These are phyloP conservation scores for Monilinia laxa DNA, from an alignment of 2,329 filamentous ascomycete genomes.

Conservation along the genomic window DNA sequence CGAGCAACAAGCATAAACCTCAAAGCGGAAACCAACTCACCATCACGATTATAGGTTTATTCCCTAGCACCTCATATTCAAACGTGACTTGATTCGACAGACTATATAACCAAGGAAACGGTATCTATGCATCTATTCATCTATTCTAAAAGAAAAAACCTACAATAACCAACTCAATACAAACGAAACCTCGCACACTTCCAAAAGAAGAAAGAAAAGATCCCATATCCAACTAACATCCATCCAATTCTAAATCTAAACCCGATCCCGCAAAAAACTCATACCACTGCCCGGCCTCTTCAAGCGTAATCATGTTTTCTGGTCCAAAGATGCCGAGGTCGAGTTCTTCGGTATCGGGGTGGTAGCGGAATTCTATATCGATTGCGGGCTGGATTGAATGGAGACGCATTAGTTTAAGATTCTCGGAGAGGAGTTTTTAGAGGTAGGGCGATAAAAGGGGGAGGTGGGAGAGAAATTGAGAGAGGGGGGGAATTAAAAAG, in stretches of 20 bases:
- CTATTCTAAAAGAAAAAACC: too few species aligned
- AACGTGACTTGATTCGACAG: too few species aligned
- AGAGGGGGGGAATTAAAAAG: neutral
- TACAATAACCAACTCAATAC: too few species aligned
- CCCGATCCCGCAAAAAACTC: neutral
- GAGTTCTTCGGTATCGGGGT: conserved; percentile 26
- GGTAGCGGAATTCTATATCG: conserved; percentile 39
- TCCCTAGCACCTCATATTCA: too few species aligned
- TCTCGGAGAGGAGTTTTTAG: too few species aligned
- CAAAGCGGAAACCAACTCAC: too few species aligned
- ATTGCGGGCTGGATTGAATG: conserved; percentile 34
- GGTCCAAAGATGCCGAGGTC: conserved; percentile 40
- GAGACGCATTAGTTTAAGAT: neutral
- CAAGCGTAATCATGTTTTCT: conserved; percentile 29
- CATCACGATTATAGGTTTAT: too few species aligned
- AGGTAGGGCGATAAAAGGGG: neutral
- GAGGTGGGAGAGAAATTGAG: neutral
- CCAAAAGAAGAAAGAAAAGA: neutral
- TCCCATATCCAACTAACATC: neutral
- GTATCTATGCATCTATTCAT: too few species aligned
- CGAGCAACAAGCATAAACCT: too few species aligned
- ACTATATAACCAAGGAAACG: too few species aligned
- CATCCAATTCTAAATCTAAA: neutral
- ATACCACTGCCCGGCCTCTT: conserved; percentile 27
- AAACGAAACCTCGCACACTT: too few species aligned